phyloP scores from a whole-genome alignment of 495 filamentous ascomycete species.

The Trichocladium uniseriatum region DNA sequence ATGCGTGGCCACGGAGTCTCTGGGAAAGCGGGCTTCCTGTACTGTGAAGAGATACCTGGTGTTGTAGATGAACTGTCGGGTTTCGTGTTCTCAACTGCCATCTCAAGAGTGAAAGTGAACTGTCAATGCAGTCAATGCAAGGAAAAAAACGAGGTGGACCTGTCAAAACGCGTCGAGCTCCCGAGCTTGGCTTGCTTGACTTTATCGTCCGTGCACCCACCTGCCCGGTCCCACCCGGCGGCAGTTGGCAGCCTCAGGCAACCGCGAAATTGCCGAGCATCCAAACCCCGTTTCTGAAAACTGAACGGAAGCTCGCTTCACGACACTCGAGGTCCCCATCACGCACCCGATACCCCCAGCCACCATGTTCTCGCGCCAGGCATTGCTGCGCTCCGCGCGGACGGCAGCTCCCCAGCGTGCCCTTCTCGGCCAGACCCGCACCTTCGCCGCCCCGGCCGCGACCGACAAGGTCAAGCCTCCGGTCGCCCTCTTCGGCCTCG shows the following conservation, averaged over 20 bases:
- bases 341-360: conserved; percentile 24
- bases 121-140: no score
- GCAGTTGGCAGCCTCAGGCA: conserved; percentile 23
- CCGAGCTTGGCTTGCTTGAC: background rate
- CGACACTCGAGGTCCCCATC: conserved; percentile 28
- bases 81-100: background rate
- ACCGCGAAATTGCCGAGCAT: conserved; percentile 25
- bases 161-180: no score
- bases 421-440: conserved; percentile 41
- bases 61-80: background rate
- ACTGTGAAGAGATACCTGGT: conserved; percentile 2
- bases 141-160: background rate
- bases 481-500: conserved; percentile 84
- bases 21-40: conserved; percentile 10
- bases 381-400: conserved; percentile 48
- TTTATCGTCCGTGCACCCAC: background rate
- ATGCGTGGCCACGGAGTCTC: conserved; percentile 4
- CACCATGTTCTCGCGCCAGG: conserved; percentile 56
- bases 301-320: conserved; percentile 24
- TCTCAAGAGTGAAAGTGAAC: no score
- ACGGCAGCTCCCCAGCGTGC: conserved; percentile 44
- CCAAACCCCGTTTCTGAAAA: conserved; percentile 30
- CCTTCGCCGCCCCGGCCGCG: conserved; percentile 62
- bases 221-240: conserved; percentile 9
- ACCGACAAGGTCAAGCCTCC: conserved; percentile 66